Conservation (phyloP, 2,329 filamentous ascomycete genomes). For the Aureobasidium vineae region DNA sequence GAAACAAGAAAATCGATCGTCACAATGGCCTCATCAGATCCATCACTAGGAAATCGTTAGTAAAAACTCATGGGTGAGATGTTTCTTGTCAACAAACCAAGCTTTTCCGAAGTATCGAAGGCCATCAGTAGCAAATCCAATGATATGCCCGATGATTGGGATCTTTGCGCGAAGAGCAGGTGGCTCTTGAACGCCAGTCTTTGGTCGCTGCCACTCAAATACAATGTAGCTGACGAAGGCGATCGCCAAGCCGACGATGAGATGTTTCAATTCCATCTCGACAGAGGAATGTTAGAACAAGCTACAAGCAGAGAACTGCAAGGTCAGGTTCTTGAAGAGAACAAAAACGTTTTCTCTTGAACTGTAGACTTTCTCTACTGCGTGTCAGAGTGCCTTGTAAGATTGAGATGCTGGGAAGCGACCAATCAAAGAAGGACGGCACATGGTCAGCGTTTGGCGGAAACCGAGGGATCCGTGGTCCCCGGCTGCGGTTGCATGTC, state of each 20-base stretch:
- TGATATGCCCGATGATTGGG: constrained; percentile 15
- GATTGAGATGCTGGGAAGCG: neutral
- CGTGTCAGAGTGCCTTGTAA: neutral
- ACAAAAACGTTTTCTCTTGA: neutral
- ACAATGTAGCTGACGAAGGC: constrained; percentile 14
- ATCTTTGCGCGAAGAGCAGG: constrained; percentile 1
- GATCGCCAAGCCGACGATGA: constrained; percentile 9
- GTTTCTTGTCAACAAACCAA: neutral
- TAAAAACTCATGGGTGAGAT: neutral
- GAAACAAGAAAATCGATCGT: constrained; percentile 5
- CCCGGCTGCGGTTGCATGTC: neutral
- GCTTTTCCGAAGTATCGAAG: constrained; percentile 12
- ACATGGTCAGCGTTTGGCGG: neutral
- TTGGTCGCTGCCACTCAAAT: neutral
- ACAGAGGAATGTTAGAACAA: no score
- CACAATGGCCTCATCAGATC: constrained; percentile 10
- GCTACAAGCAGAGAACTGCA: no score
- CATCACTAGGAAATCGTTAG: neutral
- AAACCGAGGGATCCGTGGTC: neutral
- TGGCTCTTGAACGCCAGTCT: constrained; percentile 4
- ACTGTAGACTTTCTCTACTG: neutral
- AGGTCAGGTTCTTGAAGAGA: neutral
- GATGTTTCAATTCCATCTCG: constrained; percentile 14
- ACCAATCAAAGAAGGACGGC: no score
- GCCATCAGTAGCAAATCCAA: constrained; percentile 12